Evolutionary conservation across 2,329 filamentous ascomycete genomes (phyloP).

Genomic region (Pseudocercospora vitis): DNA sequence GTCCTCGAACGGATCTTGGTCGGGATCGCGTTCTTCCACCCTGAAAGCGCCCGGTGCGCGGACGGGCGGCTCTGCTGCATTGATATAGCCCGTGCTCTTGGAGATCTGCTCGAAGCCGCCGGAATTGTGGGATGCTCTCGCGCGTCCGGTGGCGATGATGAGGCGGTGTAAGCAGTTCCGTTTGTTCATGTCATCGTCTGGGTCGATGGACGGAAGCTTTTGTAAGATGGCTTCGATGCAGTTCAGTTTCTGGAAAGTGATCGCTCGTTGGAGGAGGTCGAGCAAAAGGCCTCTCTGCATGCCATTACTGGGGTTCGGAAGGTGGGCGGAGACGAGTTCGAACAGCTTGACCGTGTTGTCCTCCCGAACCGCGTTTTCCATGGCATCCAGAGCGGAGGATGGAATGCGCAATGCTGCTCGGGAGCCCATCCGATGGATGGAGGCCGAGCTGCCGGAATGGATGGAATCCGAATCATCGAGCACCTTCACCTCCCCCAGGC

Average conservation of each 20-base stretch:
- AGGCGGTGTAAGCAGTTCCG: constrained; percentile 91
- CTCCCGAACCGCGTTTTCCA: constrained; percentile 70
- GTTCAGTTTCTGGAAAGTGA: constrained; percentile 65
- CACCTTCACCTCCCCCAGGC: constrained; percentile 74
- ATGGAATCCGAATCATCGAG: constrained; percentile 72
- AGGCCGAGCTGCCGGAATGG: constrained; percentile 59
- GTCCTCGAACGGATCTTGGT: constrained; percentile 62
- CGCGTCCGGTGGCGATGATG: constrained; percentile 85
- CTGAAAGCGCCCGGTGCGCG: constrained; percentile 62
- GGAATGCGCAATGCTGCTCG: constrained; percentile 74
- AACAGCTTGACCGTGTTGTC: constrained; percentile 62
- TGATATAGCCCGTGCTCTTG: constrained; percentile 71
- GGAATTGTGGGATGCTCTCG: constrained; percentile 54
- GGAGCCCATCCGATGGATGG: constrained; percentile 73
- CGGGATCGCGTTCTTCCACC: constrained; percentile 62
- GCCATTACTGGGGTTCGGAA: constrained; percentile 41
- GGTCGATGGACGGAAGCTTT: constrained; percentile 71
- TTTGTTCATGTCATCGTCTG: constrained; percentile 88
- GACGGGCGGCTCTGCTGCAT: constrained; percentile 70
- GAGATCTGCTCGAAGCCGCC: constrained; percentile 38
- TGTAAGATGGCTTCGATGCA: constrained; percentile 72
- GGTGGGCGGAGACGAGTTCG: constrained; percentile 41
- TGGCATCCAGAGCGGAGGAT: constrained; percentile 63
- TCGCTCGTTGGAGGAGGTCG: constrained; percentile 75
- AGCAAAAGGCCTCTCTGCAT: constrained; percentile 68